Evolutionary conservation across 352 stramenopile genomes (phyloP).

Genomic region (Globisporangium megalacanthum): DNA sequence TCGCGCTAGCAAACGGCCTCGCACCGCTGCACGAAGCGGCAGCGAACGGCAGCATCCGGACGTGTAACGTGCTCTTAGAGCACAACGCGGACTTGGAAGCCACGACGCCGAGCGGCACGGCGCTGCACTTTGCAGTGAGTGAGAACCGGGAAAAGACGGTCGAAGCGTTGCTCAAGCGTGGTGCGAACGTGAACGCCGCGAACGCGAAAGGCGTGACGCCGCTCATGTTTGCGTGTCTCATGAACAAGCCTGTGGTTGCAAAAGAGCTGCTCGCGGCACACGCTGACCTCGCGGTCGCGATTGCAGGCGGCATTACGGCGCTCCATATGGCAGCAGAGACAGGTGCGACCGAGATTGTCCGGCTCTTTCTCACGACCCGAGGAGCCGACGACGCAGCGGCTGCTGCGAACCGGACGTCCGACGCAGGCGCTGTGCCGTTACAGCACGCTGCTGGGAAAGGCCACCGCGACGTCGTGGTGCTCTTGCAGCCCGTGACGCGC

Average conservation of each 20-base stretch:
- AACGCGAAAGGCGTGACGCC: slow-evolving; percentile 72
- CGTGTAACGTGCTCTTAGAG: slow-evolving; percentile 49
- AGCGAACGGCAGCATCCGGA: slow-evolving; percentile 59
- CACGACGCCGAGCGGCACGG: slow-evolving; percentile 61
- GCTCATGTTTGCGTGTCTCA: slow-evolving; percentile 67
- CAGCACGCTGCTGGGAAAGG: slow-evolving; percentile 73
- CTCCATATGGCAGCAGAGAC: slow-evolving; percentile 77
- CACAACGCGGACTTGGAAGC: slow-evolving; percentile 51
- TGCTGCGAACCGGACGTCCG: slow-evolving; percentile 51
- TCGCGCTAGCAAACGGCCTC: slow-evolving; percentile 54
- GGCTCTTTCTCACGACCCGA: slow-evolving; percentile 35
- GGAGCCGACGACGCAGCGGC: slow-evolving; percentile 29
- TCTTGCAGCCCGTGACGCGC: slow-evolving; percentile 57
- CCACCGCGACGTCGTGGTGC: slow-evolving; percentile 52
- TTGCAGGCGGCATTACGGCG: slow-evolving; percentile 59
- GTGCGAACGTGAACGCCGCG: slow-evolving; percentile 56
- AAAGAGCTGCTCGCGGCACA: slow-evolving; percentile 45
- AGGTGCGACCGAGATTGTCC: slow-evolving; percentile 52
- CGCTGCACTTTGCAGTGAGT: slow-evolving; percentile 78
- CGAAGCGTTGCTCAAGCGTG: slow-evolving; percentile 47
- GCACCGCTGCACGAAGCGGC: slow-evolving; percentile 65
- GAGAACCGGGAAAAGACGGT: slow-evolving; percentile 76
- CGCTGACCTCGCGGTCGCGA: slow-evolving; percentile 43
- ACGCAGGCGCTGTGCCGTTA: slow-evolving; percentile 57
- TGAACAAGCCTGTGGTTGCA: slow-evolving; percentile 66